A percentile compares a stretch with the other conserved stretches of the same genome.
Conservation (phyloP, 1,284 basidiomycete genomes). For the Boletus sp. region DNA sequence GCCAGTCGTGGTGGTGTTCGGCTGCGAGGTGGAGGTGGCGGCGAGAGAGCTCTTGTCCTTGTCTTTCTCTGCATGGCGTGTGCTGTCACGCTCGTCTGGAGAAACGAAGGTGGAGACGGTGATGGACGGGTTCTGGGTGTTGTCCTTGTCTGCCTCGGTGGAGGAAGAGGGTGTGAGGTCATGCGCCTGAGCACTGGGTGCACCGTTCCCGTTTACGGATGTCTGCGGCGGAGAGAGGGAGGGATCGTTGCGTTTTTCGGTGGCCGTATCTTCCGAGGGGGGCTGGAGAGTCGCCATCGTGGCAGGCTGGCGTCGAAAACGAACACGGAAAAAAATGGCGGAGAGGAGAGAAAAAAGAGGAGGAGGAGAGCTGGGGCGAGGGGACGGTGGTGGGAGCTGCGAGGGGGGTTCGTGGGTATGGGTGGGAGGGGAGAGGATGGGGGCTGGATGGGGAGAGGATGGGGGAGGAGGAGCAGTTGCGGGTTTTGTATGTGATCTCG, state of each 20-base stretch:
- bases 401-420: slow-evolving; percentile 28
- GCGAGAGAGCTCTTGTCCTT: slow-evolving; percentile 42
- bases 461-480: slow-evolving; percentile 18
- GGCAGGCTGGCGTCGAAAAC: slow-evolving; percentile 2
- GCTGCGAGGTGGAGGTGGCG: slow-evolving; percentile 36
- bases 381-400: background rate
- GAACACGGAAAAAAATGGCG: slow-evolving; percentile 5
- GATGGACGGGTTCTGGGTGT: slow-evolving; percentile 31
- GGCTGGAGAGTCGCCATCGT: slow-evolving; percentile 26
- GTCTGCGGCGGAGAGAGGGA: slow-evolving; percentile 19
- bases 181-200: slow-evolving; percentile 32
- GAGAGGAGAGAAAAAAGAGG: background rate
- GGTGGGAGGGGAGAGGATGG: slow-evolving; percentile 4
- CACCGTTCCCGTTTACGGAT: slow-evolving; percentile 28
- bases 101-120: slow-evolving; percentile 31
- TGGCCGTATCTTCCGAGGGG: slow-evolving; percentile 13
- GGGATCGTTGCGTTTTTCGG: slow-evolving; percentile 24
- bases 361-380: background rate
- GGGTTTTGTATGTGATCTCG: slow-evolving; percentile 34
- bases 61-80: slow-evolving; percentile 37
- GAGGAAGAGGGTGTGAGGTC: slow-evolving; percentile 34
- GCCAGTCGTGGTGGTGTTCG: slow-evolving; percentile 26
- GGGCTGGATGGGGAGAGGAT: slow-evolving; percentile 5
- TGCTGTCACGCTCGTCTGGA: slow-evolving; percentile 34
- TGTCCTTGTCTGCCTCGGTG: slow-evolving; percentile 34